These are phyloP conservation scores for Rubroshorea leprosula DNA, from an alignment of 345 rosid species.

Conservation along the genomic window DNA sequence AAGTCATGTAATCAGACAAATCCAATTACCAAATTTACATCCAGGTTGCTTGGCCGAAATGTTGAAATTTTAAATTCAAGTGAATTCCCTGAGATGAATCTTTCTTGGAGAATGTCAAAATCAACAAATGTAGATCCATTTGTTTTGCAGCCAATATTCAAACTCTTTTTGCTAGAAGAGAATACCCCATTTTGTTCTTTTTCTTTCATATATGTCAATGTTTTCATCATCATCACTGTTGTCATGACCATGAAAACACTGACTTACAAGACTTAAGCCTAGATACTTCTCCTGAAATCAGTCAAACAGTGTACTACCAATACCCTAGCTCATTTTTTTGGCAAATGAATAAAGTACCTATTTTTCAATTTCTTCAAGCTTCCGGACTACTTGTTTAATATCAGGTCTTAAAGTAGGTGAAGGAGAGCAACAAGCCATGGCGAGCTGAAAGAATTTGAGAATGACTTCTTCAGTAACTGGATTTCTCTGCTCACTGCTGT, in stretches of 20 bases:
- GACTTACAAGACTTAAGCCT: slow-evolving; percentile 4
- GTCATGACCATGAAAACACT: neutral
- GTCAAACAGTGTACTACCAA: slow-evolving; percentile 16
- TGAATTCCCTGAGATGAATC: slow-evolving; percentile 2
- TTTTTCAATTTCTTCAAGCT: slow-evolving; percentile 63
- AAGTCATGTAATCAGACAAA: too few relatives aligned
- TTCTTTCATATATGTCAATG: neutral
- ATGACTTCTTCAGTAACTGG: slow-evolving; percentile 52
- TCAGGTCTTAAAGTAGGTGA: slow-evolving; percentile 77
- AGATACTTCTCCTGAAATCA: slow-evolving; percentile 19
- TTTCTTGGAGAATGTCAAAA: slow-evolving; percentile 9
- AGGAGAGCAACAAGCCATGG: slow-evolving; percentile 85
- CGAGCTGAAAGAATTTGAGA: slow-evolving; percentile 67
- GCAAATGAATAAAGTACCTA: slow-evolving; percentile 12
- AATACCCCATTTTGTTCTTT: slow-evolving; percentile 8
- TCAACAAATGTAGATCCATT: slow-evolving; percentile 10
- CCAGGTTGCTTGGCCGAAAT: too few relatives aligned
- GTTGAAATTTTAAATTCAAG: slow-evolving; percentile 6
- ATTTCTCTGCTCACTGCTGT: slow-evolving; percentile 22
- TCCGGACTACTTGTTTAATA: slow-evolving; percentile 53
- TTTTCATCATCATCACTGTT: slow-evolving; percentile 7
- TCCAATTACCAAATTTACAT: too few relatives aligned
- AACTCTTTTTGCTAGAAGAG: slow-evolving; percentile 2
- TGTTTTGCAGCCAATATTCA: slow-evolving; percentile 19
- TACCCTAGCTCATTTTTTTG: slow-evolving; percentile 6